Conservation (phyloP, 176 grass and related monocot species). For the Rhynchospora breviuscula region DNA sequence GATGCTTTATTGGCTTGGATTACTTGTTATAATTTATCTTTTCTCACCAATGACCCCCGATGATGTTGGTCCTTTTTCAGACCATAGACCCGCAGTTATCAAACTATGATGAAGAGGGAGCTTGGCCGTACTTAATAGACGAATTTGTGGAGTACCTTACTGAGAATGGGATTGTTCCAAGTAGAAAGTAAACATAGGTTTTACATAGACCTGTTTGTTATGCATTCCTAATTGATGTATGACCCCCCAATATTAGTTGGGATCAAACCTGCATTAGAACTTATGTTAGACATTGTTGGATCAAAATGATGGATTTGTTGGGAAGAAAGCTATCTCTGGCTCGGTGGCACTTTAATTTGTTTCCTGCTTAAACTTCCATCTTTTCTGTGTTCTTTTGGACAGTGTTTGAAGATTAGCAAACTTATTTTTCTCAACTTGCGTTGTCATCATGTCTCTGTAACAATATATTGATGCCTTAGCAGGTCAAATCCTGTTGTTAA, state of each 20-base stretch:
- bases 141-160: constrained; percentile 95
- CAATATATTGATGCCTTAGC: background rate
- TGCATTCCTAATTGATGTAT: constrained; percentile 1
- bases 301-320: constrained; percentile 1
- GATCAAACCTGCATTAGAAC: constrained; percentile 11
- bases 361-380: background rate
- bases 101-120: constrained; percentile 91
- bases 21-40: background rate
- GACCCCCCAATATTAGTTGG: background rate
- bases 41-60: background rate
- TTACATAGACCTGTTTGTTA: background rate
- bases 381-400: background rate
- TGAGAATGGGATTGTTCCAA: constrained; percentile 66
- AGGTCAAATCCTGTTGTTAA: background rate
- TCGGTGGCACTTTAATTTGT: constrained; percentile 8
- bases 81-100: constrained; percentile 80
- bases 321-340: background rate
- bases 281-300: constrained; percentile 11
- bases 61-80: constrained; percentile 28
- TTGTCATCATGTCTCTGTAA: background rate
- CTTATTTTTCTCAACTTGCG: background rate
- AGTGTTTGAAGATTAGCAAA: background rate
- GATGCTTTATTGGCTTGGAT: background rate
- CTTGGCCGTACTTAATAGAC: constrained; percentile 98
- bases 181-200: constrained; percentile 38